Base-by-base conservation (phyloP, 2,329 filamentous ascomycete genomes). In the Epichloe gansuensis region DNA sequence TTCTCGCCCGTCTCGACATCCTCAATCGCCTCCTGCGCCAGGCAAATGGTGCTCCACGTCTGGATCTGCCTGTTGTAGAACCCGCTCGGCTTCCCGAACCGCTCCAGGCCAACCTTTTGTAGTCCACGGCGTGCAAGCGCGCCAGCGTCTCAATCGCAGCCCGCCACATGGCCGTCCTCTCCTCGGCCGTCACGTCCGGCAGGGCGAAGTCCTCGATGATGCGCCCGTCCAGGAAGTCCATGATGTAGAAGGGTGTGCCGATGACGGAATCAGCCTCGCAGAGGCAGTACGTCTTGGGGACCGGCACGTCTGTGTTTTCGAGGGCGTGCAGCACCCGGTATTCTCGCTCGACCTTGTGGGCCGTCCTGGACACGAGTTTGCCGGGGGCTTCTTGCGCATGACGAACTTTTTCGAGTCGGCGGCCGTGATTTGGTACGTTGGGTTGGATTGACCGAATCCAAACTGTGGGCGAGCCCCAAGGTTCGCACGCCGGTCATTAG, bases 321-420 rank as follows among this genome's bases (percentile, higher is more conserved):
- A 97, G 77, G 3, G 91, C 91, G 65, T 88, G 82, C 63, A 97
- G 86, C 64, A 97, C 86, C 63, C 85, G 83, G 72, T 93, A 93
- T 71, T 98, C 93, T 62, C 93, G 86, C 72, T 98, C 93, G 63
- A 98, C 91, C 68, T 91, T 87, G 74, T 98, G 93, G 9, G 93
- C 93, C 2, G 91, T 91, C 72, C 90, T 89, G 61, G 89, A 95
- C 48, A 97, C 78, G 41, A 98, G 83, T 72, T 85, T 83, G 58
- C 93, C 93, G 93, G 91, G 1, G 93, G 93, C 73, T 97, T 97
- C 79, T 98, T 97, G 67, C 93, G 88, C 74, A 97, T 80, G 37
- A 98, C 93, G 71, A 85, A 95, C 65, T 83, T 82, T 60, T 74
- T 69, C 50, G 83, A 81, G 65, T 82, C 76, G 58, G 81, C 75